These are phyloP conservation scores for Passiflora organensis DNA, from an alignment of 345 rosid genomes.

Conservation along the genomic window DNA sequence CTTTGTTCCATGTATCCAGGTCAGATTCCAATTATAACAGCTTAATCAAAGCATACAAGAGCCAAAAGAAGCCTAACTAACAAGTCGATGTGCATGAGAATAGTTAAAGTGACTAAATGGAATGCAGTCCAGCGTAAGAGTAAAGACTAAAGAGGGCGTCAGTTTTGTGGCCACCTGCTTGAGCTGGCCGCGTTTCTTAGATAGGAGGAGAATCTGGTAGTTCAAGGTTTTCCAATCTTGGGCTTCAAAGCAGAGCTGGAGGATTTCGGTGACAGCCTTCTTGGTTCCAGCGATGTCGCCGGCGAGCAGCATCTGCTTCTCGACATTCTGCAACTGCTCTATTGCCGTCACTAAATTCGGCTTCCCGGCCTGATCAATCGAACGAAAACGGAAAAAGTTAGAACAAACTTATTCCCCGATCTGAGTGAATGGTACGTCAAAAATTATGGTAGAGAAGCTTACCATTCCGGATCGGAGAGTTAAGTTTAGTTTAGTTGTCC, in stretches of 20 bases:
- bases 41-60: too few relatives aligned
- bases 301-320: conserved; percentile 81
- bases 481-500: neutral
- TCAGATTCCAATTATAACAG: too few relatives aligned
- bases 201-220: conserved; percentile 65
- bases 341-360: conserved; percentile 50
- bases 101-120: too few relatives aligned
- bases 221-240: conserved; percentile 74
- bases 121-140: too few relatives aligned
- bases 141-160: too few relatives aligned
- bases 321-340: conserved; percentile 64
- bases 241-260: conserved; percentile 79
- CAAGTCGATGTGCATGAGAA: too few relatives aligned
- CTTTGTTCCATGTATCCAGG: too few relatives aligned
- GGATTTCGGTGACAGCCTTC: conserved; percentile 66
- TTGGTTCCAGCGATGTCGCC: conserved; percentile 75
- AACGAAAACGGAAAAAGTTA: neutral
- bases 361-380: conserved; percentile 31
- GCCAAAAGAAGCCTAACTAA: too few relatives aligned
- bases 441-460: neutral
- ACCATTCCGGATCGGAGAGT: conserved; percentile 13
- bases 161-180: conserved; percentile 88
- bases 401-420: neutral
- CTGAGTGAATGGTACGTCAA: neutral
- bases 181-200: conserved; percentile 87